Base-by-base conservation (phyloP, 306 rosid species). In the Vigna angularis region DNA sequence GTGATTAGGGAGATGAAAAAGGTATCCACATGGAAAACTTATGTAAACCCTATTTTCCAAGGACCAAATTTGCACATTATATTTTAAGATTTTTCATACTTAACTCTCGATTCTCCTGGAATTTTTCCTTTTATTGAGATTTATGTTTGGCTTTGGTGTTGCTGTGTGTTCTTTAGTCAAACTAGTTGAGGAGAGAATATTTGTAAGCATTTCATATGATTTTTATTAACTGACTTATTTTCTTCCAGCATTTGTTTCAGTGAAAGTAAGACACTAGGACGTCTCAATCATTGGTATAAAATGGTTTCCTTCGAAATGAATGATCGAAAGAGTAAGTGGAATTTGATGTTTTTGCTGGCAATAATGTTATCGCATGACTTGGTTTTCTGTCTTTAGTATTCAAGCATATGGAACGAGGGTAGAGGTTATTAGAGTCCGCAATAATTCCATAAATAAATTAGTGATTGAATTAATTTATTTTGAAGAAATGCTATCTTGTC, bases 231-330 rank as follows among this genome's bases (percentile, higher is more conserved):
- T 26, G n/a, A 68, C 20, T 63, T 57, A 38, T 4, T 34, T 66
- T 79, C 18, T 72, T 53, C 67, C 72, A 22, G 65, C 76, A 26
- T 72, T 38, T 66, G 66, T 48, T 82, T 82, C 90, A 88, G 91
- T 51, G 86, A 85, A 82, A 76, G 79, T 51, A 17, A 72, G 78
- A 69, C 50, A 34, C 58, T 78, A 73, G 75, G 69, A 62, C 67
- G 51, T 72, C 65, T 73, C 82, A 64, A 59, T 51, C 79, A 50
- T 77, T 81, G 16, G 82, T 30, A 48, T 49, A 74, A 85, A 80
- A 94, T 92, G 95, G 92, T 92, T 86, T 87, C 97, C 77, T 90
- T 94, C 73, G 97, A 94, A 85, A 94, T 94, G 98, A 92, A 94
- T 81, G 98, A 92, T 82, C 88, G 95, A 66, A 94, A 94, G 84